Evolutionary conservation across 176 grass and related monocot species (phyloP), one percentile per base, ranked within the genome.

Genomic region (Oryza glaberrima): DNA sequence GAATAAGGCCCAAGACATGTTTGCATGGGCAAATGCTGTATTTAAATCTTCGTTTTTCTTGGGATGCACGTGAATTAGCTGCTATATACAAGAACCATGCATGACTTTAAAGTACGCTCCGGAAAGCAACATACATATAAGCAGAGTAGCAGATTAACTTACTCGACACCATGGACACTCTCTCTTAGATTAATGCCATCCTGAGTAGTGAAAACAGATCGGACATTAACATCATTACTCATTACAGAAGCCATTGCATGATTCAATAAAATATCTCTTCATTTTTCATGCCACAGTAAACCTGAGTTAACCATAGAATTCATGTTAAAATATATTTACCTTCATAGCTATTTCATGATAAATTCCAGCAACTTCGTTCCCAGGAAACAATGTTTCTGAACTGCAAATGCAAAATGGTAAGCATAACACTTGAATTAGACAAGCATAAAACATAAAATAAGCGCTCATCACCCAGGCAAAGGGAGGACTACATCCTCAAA

Each of bases 401-500:
- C 96, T 98, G 91, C 78, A 90, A 14, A 70, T 66, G 28, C 2
- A 49, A 75, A 84, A 69, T 13, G 70, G 41, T 72, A 80, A 90
- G 38, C 38, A 82, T 72, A 46, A 58, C 56, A 36, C 73, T 86
- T 0, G 7, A 81, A 65, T 40, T 28, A 67, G 4, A 10, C 15
- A 82, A 72, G 11, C 44, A 3, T 46, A 73, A 19, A 69, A 49
- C 13, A 49, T 89, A 49, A 48, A 72, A 20, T 19, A 87, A 87
- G 26, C 58, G 73, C 26, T 94, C 65, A 35, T 89, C 92, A 98
- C 96, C 96, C 93, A 72, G 96, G 96, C 89, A 98, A 95, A 77
- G 96, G 93, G 67, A 98, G 93, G 63, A 98, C 89, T 85, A 94
- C 91, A 86, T 98, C 96, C 83, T 98, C 96, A 79, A 94, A 81